Percentiles rank a stretch among this genome's conserved stretches.
Evolutionary conservation across 805 yeast species (phyloP).

Genomic region (Yarrowia porcina): DNA sequence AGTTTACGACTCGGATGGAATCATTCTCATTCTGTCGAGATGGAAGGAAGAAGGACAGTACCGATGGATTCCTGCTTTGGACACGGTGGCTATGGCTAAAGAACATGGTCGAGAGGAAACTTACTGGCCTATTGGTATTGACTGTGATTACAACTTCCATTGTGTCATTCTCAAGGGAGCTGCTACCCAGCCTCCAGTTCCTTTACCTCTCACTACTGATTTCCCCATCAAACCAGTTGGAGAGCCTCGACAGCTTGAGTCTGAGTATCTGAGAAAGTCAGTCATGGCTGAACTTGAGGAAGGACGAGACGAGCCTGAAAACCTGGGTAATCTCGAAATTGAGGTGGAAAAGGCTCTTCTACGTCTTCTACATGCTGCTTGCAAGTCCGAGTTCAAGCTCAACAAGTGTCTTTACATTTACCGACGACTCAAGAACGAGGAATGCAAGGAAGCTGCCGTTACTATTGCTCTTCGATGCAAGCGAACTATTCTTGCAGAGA

Average conservation of each 20-base stretch:
- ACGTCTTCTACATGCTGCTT: conserved; percentile 68
- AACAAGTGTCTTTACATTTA: conserved; percentile 70
- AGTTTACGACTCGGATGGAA: conserved; percentile 73
- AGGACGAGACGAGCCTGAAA: conserved; percentile 41
- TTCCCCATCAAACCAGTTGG: conserved; percentile 69
- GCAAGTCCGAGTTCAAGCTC: conserved; percentile 55
- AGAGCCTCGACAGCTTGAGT: conserved; percentile 32
- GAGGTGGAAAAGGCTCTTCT: conserved; percentile 74
- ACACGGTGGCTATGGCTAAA: conserved; percentile 48
- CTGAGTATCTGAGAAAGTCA: conserved; percentile 33
- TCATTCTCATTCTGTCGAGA: conserved; percentile 62
- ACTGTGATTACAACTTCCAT: conserved; percentile 57
- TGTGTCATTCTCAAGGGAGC: conserved; percentile 73
- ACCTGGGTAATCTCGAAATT: conserved; percentile 41
- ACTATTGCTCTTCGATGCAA: conserved; percentile 78
- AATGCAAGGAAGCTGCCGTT: conserved; percentile 78
- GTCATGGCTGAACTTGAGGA: conserved; percentile 31
- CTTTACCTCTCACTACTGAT: conserved; percentile 80
- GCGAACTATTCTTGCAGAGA: conserved; percentile 50
- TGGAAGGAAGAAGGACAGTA: conserved; percentile 80
- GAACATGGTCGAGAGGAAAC: conserved; percentile 54
- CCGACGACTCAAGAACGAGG: conserved; percentile 65
- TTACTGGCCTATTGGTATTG: conserved; percentile 86
- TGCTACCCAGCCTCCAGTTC: conserved; percentile 68
- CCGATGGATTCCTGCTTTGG: conserved; percentile 82